These are phyloP conservation scores for Silene conica DNA, from an alignment of 148 eudicot species.

Conservation along the genomic window DNA sequence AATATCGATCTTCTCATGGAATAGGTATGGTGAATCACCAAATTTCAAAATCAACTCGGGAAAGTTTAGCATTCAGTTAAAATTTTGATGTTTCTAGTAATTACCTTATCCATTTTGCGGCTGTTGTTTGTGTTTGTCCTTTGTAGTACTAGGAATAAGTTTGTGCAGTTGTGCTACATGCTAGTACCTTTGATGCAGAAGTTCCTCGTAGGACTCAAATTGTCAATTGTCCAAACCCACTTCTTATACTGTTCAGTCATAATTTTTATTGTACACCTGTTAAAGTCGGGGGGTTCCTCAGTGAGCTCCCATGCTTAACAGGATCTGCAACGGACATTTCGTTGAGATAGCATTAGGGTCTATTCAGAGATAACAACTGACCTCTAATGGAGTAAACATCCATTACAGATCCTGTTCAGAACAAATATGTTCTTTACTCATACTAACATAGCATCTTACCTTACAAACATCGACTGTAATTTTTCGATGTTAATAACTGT, in stretches of 20 bases:
- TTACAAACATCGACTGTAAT: not conserved
- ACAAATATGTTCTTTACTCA: not conserved
- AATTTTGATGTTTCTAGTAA: not conserved
- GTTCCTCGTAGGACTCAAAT: too few species aligned
- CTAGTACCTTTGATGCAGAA: too few species aligned
- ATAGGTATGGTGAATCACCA: conserved; percentile 46
- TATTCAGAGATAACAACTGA: not conserved
- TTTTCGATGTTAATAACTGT: not conserved
- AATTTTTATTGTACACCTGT: too few species aligned
- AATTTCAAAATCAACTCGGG: not conserved
- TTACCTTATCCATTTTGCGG: too few species aligned
- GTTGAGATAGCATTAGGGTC: too few species aligned
- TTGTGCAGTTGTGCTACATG: too few species aligned
- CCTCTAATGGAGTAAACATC: not conserved
- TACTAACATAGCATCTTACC: not conserved
- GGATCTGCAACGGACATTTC: too few species aligned
- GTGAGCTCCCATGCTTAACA: too few species aligned
- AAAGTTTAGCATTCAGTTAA: not conserved
- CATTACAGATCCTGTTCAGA: not conserved
- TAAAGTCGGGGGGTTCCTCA: too few species aligned
- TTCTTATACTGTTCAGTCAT: too few species aligned
- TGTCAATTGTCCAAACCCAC: too few species aligned
- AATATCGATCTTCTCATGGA: conserved; percentile 78
- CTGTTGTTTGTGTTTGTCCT: not conserved
- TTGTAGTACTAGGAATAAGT: too few species aligned